A percentile compares a stretch with the other conserved stretches of the same genome.
phyloP scores from a whole-genome alignment of 2,329 filamentous ascomycete genomes.

The Aspergillus aculeatinus region DNA sequence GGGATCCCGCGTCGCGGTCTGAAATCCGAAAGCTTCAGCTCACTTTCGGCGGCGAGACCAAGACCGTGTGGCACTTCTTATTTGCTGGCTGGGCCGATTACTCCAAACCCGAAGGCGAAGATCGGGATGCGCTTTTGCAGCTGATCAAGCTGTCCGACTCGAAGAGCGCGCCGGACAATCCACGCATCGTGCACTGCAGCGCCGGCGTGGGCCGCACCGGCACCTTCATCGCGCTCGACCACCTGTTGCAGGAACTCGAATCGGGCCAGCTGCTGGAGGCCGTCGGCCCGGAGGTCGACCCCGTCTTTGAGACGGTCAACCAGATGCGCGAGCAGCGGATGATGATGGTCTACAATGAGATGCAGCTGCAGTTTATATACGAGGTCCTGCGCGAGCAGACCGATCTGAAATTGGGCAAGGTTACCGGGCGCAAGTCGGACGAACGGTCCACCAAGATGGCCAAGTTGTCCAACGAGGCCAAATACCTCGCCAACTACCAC shows the following conservation, averaged over 20 bases:
- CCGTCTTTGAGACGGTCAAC: slow-evolving; percentile 77
- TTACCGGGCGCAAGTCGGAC: slow-evolving; percentile 23
- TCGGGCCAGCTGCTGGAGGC: slow-evolving; percentile 63
- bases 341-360: slow-evolving; percentile 90
- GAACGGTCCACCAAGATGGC: slow-evolving; percentile 38
- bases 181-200: slow-evolving; percentile 82
- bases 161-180: slow-evolving; percentile 56
- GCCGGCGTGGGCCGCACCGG: slow-evolving; percentile 92
- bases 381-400: slow-evolving; percentile 68
- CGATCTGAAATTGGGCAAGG: slow-evolving; percentile 34
- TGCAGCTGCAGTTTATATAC: slow-evolving; percentile 86
- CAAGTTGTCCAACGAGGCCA: slow-evolving; percentile 31
- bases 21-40: slow-evolving; percentile 72
- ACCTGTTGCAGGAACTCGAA: slow-evolving; percentile 78
- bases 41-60: slow-evolving; percentile 52
- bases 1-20: slow-evolving; percentile 58
- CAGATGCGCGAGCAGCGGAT: slow-evolving; percentile 79
- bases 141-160: slow-evolving; percentile 51
- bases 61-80: slow-evolving; percentile 76
- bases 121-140: slow-evolving; percentile 51
- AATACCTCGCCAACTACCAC: slow-evolving; percentile 23
- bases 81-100: slow-evolving; percentile 92
- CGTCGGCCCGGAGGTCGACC: slow-evolving; percentile 57
- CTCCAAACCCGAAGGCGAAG: slow-evolving; percentile 65
- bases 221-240: slow-evolving; percentile 95